phyloP scores from a whole-genome alignment of 2,329 filamentous ascomycete genomes.

The Ophiostoma perfectum region DNA sequence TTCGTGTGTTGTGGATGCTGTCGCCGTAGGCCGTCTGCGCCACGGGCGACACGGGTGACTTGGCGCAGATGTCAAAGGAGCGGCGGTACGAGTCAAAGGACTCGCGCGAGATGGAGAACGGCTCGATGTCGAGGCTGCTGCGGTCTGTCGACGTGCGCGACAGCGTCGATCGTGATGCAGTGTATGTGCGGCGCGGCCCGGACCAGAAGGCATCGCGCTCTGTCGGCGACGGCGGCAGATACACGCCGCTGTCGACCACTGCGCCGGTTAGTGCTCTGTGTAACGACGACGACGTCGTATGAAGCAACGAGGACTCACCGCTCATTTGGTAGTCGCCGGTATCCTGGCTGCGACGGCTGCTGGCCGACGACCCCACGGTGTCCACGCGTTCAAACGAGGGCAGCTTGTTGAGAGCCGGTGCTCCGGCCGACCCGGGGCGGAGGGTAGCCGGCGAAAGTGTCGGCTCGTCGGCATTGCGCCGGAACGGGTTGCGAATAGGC shows the following conservation, averaged over 20 bases:
- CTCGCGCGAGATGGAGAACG: constrained; percentile 90
- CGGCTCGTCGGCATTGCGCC: constrained; percentile 37
- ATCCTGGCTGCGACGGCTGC: constrained; percentile 54
- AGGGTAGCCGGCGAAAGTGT: constrained; percentile 20
- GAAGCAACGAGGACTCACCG: constrained; percentile 46
- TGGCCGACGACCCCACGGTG: constrained; percentile 55
- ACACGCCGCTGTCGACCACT: constrained; percentile 96
- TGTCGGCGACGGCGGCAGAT: constrained; percentile 86
- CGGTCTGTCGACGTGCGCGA: constrained; percentile 52
- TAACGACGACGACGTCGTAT: too few relatives aligned
- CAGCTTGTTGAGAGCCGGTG: neutral
- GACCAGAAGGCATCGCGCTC: constrained; percentile 78
- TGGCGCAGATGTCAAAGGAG: constrained; percentile 91
- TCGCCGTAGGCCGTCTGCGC: constrained; percentile 36
- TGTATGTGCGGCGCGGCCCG: constrained; percentile 16
- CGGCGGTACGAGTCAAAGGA: constrained; percentile 95
- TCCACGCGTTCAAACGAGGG: constrained; percentile 57
- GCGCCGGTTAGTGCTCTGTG: constrained; percentile 19
- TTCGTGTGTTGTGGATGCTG: constrained; percentile 36
- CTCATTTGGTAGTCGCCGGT: constrained; percentile 74
- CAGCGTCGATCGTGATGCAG: constrained; percentile 35
- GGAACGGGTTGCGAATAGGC: constrained; percentile 70
- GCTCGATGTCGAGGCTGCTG: constrained; percentile 70
- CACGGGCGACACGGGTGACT: constrained; percentile 47
- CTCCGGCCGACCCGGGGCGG: constrained; percentile 14